These are phyloP conservation scores for Macrophomina phaseolina DNA, from an alignment of 2,329 filamentous ascomycete genomes.

Conservation along the genomic window DNA sequence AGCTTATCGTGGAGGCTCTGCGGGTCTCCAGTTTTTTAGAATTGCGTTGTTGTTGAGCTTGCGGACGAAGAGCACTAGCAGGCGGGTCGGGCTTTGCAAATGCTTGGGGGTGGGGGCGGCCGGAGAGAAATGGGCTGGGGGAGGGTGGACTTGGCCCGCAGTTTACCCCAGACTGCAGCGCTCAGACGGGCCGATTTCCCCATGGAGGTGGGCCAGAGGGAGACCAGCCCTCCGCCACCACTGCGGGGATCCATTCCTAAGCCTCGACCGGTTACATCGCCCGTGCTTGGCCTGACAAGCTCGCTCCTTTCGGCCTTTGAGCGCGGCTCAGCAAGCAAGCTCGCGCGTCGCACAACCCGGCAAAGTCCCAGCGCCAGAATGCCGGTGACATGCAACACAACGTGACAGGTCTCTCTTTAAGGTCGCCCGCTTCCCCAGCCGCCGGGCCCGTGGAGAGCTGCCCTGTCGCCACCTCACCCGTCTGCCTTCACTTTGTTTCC, in stretches of 20 bases:
- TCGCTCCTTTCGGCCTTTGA: slow-evolving; percentile 12
- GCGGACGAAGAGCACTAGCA: background rate
- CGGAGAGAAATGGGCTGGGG: background rate
- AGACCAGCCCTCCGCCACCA: background rate
- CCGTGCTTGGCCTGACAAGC: slow-evolving; percentile 8
- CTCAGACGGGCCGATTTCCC: slow-evolving; percentile 16
- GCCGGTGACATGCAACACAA: background rate
- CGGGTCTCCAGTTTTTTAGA: background rate
- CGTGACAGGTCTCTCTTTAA: background rate
- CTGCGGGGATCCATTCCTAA: slow-evolving; percentile 18
- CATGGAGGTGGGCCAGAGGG: slow-evolving; percentile 1
- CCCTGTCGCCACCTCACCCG: background rate
- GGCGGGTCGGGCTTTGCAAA: slow-evolving; percentile 9
- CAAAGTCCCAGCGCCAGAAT: background rate
- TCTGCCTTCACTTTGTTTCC: background rate
- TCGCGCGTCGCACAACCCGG: background rate
- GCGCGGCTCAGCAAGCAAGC: background rate
- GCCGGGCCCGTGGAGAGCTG: background rate
- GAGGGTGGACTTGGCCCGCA: background rate
- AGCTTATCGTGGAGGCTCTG: background rate
- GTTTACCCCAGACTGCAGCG: slow-evolving; percentile 19
- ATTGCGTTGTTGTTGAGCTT: background rate
- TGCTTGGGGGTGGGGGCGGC: slow-evolving; percentile 7
- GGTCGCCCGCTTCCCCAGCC: slow-evolving; percentile 14
- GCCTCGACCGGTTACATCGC: slow-evolving; percentile 17